These are phyloP conservation scores for Trichoderma parareesei DNA, from an alignment of 495 filamentous ascomycete species.

Conservation along the genomic window DNA sequence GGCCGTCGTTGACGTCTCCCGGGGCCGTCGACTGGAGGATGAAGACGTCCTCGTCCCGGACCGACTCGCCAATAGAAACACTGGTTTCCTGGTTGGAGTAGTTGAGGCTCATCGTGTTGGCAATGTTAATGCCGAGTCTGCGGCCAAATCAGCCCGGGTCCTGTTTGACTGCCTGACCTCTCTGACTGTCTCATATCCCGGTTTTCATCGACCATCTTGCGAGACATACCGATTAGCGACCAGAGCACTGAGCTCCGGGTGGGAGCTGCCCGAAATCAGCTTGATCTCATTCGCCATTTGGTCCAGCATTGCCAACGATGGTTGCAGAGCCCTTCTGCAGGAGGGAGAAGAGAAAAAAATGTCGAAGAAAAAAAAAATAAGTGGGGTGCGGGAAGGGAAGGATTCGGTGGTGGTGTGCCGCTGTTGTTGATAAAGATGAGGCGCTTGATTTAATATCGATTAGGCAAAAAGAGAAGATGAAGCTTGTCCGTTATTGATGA, in stretches of 20 bases:
- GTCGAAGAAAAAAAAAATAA: neutral
- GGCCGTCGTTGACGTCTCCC: constrained; percentile 94
- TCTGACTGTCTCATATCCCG: constrained; percentile 8
- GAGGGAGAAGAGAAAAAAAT: constrained; percentile 5
- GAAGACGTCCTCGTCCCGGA: constrained; percentile 97
- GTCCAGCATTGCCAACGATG: constrained; percentile 27
- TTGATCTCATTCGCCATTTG: constrained; percentile 83
- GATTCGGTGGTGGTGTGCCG: neutral
- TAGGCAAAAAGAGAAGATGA: too few relatives aligned
- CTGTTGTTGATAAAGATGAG: too few relatives aligned
- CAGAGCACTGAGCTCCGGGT: constrained; percentile 79
- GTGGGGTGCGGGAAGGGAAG: neutral
- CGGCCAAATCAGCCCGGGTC: constrained; percentile 16
- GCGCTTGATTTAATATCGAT: too few relatives aligned
- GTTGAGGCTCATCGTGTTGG: constrained; percentile 87
- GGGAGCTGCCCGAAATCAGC: constrained; percentile 89
- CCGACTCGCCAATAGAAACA: constrained; percentile 93
- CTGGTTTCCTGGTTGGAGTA: constrained; percentile 98
- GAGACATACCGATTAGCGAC: constrained; percentile 76
- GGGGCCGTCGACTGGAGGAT: constrained; percentile 93
- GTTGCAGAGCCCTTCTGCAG: neutral
- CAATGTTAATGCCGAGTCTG: constrained; percentile 91
- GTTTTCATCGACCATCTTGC: constrained; percentile 2
- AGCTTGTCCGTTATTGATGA: too few relatives aligned
- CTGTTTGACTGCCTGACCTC: constrained; percentile 11